Evolutionary conservation across 2,329 filamentous ascomycete genomes (phyloP), one percentile per base, ranked within the genome.

Genomic region (Drechslera avenae): DNA sequence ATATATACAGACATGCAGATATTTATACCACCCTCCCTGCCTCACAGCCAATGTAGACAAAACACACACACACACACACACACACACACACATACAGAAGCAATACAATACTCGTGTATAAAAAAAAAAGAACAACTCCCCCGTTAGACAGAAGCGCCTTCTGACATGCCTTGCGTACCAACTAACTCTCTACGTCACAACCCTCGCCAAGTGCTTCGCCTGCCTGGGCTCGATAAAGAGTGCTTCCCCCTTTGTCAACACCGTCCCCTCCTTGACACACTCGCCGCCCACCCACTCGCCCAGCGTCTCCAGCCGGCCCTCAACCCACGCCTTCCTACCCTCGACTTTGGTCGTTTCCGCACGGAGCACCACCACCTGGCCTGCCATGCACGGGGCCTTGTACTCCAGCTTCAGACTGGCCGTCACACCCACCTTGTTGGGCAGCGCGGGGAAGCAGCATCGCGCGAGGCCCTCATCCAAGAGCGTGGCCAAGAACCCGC

Each of bases 241-340:
- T 2, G 88, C 91, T 68, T 88, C 88, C 0, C 90, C 93, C 75
- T 95, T 90, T 6, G 88, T 91, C 52, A 97, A 73, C 39, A 92
- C 81, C 13, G 81, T 84, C 8, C 44, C 37, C 28, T 85, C 79
- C 61, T 77, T 78, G 19, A 28, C 26, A 28, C 26, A 28, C 10
- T 80, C 76, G 51, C 59, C 89, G 59, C 91, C 88, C 19, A 28
- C 19, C 44, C 44, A 46, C 28, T 39, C 35, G 4, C 91, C 74
- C 54, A 97, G 75, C 47, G 90, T 87, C 81, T 96, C 91, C 64
- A 97, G 86, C 62, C 85, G 83, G 1, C 91, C 94, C 75, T 89
- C 87, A 1, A 97, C 91, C 91, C 91, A 97, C 10, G 91, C 93
- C 78, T 97, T 97, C 56, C 94, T 82, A 1, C 94, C 93, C 69